A percentile compares a stretch with the other conserved stretches of the same genome.
Evolutionary conservation across 2,329 filamentous ascomycete genomes (phyloP).

Genomic region (Fusarium sp.): DNA sequence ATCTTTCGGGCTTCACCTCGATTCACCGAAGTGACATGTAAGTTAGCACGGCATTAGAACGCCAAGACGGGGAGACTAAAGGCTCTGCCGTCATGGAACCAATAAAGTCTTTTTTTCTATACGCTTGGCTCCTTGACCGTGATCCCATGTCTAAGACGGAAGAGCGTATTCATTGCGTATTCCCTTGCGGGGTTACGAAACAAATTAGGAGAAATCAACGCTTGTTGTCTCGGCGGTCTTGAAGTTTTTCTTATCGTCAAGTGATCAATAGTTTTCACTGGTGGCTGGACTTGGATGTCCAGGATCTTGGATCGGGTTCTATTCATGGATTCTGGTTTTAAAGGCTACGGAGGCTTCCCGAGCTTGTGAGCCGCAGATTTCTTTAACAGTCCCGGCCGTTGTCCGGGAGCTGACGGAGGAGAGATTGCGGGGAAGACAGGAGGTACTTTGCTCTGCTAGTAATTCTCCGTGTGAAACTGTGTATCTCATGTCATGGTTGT

Average conservation of each 20-base stretch:
- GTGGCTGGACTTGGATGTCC: slow-evolving; percentile 1
- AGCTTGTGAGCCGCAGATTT: slow-evolving; percentile 19
- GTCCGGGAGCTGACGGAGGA: slow-evolving; percentile 32
- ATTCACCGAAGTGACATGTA: slow-evolving; percentile 21
- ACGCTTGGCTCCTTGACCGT: slow-evolving; percentile 15
- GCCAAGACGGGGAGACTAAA: slow-evolving; percentile 18
- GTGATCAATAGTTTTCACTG: slow-evolving; percentile 16
- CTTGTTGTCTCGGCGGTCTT: slow-evolving; percentile 1
- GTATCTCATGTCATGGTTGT: background rate
- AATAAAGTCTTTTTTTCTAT: background rate
- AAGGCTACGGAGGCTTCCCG: slow-evolving; percentile 34
- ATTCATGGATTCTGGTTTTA: background rate
- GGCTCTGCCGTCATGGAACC: slow-evolving; percentile 1
- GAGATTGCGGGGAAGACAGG: slow-evolving; percentile 14
- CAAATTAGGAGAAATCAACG: slow-evolving; percentile 1
- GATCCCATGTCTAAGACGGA: slow-evolving; percentile 2
- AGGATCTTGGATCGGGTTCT: slow-evolving; percentile 6
- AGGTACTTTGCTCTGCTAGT: slow-evolving; percentile 6
- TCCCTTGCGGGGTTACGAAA: slow-evolving; percentile 8
- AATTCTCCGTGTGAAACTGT: slow-evolving; percentile 10
- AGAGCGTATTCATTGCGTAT: slow-evolving; percentile 9
- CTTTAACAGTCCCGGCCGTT: slow-evolving; percentile 15
- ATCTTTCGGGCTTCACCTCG: slow-evolving; percentile 28
- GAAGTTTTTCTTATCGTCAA: slow-evolving; percentile 12
- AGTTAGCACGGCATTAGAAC: slow-evolving; percentile 1